Percentiles rank a stretch among this genome's conserved stretches.
Evolutionary conservation across 2,329 filamentous ascomycete genomes (phyloP).

Genomic region (Pseudocercospora fijiensis): DNA sequence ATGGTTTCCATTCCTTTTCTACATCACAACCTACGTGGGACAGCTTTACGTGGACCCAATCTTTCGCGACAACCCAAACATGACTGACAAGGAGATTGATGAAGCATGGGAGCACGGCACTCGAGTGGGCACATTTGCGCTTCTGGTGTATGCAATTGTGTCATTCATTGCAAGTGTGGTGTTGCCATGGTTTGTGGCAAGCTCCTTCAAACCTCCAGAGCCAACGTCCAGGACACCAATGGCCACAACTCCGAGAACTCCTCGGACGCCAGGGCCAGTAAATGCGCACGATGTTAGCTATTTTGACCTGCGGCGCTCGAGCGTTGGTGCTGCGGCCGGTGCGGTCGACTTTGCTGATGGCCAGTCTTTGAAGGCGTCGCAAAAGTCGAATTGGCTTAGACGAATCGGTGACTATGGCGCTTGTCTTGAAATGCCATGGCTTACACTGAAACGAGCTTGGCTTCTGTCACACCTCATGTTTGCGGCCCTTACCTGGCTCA

Average conservation of each 20-base stretch:
- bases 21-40: slow-evolving; percentile 88
- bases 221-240: slow-evolving; percentile 41
- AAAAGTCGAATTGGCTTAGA: slow-evolving; percentile 10
- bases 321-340: slow-evolving; percentile 8
- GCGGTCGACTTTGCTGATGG: slow-evolving; percentile 11
- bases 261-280: slow-evolving; percentile 15
- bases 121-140: slow-evolving; percentile 80
- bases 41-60: slow-evolving; percentile 88
- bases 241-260: slow-evolving; percentile 39
- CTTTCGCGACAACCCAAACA: slow-evolving; percentile 72
- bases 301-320: slow-evolving; percentile 11
- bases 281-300: slow-evolving; percentile 3
- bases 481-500: slow-evolving; percentile 75
- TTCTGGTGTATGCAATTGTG: slow-evolving; percentile 83
- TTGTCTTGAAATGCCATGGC: slow-evolving; percentile 69
- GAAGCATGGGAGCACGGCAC: slow-evolving; percentile 80
- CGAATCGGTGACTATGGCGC: slow-evolving; percentile 2
- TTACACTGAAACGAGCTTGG: slow-evolving; percentile 89
- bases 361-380: neutral
- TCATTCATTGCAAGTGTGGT: slow-evolving; percentile 79
- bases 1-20: slow-evolving; percentile 97
- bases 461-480: slow-evolving; percentile 82
- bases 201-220: slow-evolving; percentile 62
- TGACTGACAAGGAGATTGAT: slow-evolving; percentile 74
- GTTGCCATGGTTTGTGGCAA: slow-evolving; percentile 80